A percentile compares a stretch with the other conserved stretches of the same genome.
phyloP scores from a whole-genome alignment of 108 stramenopile genomes.

The Discostella stelligeroides region DNA sequence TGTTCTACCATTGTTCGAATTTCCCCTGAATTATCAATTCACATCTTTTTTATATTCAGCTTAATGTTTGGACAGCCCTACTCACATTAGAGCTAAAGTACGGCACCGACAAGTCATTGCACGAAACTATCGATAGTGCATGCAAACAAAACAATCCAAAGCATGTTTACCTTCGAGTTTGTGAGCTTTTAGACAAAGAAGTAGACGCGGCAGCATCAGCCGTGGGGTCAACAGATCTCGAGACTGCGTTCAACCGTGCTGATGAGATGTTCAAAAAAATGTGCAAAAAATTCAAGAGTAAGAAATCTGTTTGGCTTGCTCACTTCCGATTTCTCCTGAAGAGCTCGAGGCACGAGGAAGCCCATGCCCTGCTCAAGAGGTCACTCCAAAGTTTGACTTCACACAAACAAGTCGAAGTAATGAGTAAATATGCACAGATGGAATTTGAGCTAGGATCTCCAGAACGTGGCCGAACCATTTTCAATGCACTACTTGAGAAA shows the following conservation, averaged over 20 bases:
- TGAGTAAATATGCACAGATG: conserved; percentile 90
- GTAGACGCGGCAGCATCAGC: conserved; percentile 44
- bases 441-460: conserved; percentile 89
- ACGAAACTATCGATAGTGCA: conserved; percentile 79
- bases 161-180: conserved; percentile 87
- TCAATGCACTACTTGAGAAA: conserved; percentile 86
- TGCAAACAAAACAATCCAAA: conserved; percentile 92
- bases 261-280: conserved; percentile 80
- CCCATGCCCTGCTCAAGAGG: conserved; percentile 83
- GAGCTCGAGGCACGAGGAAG: conserved; percentile 75
- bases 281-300: conserved; percentile 89
- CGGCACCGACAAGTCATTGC: conserved; percentile 73
- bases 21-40: background rate
- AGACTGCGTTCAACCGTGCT: conserved; percentile 45
- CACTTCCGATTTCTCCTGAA: conserved; percentile 79
- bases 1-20: background rate
- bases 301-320: conserved; percentile 93
- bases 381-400: conserved; percentile 78
- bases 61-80: conserved; percentile 95
- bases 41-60: conserved; percentile 26
- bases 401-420: conserved; percentile 92
- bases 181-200: conserved; percentile 85
- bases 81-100: conserved; percentile 94
- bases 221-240: conserved; percentile 36
- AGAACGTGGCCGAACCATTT: conserved; percentile 91